Evolutionary conservation across 2,329 filamentous ascomycete species (phyloP).

Genomic region (Exophiala phaeomuriformis): DNA sequence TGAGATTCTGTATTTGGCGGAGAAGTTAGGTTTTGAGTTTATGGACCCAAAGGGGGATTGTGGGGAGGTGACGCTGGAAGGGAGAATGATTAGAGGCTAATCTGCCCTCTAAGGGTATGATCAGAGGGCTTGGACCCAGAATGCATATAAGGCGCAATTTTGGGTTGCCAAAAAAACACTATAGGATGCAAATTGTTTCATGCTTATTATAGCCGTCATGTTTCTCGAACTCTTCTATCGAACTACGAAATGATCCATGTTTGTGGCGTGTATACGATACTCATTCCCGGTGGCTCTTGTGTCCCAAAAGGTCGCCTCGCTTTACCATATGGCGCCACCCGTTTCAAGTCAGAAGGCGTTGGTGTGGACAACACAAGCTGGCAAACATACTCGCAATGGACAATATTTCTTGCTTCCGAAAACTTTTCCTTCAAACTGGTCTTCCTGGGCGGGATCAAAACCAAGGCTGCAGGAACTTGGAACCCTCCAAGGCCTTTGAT

Average conservation of each 20-base stretch:
- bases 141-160: no score
- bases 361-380: slow-evolving; percentile 6
- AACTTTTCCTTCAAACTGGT: slow-evolving; percentile 5
- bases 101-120: no score
- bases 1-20: no score
- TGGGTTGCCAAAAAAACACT: no score
- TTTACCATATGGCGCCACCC: not conserved
- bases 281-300: slow-evolving; percentile 6
- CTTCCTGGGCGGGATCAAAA: slow-evolving; percentile 4
- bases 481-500: slow-evolving; percentile 1
- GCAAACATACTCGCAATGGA: slow-evolving; percentile 6
- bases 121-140: no score
- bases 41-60: no score
- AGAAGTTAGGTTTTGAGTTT: no score
- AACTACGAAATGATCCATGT: not conserved
- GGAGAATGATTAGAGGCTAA: no score
- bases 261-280: slow-evolving; percentile 6
- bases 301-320: not conserved
- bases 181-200: no score
- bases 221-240: no score
- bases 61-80: no score
- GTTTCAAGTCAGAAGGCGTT: slow-evolving; percentile 1
- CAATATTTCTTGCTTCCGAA: not conserved
- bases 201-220: no score
- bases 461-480: slow-evolving; percentile 5